A percentile compares a stretch with the other conserved stretches of the same genome.
phyloP scores from a whole-genome alignment of 495 filamentous ascomycete species.

The Antarctomyces pellizariae region DNA sequence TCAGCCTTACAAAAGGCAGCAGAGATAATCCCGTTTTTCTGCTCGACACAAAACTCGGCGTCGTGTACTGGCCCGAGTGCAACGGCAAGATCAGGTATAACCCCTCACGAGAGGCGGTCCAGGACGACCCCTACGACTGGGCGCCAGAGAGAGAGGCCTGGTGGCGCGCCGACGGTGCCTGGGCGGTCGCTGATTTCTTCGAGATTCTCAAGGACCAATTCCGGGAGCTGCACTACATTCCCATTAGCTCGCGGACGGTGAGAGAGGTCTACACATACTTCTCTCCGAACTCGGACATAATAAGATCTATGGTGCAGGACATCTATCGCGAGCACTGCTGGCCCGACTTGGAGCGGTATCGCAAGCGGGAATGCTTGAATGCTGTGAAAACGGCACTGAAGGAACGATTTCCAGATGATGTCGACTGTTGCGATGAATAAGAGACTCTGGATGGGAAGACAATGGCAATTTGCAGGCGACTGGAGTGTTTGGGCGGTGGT shows the following conservation, averaged over 20 bases:
- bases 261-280: conserved; percentile 1
- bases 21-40: conserved; percentile 3
- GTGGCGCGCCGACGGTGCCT: conserved; percentile 5
- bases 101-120: conserved; percentile 1
- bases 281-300: conserved; percentile 2
- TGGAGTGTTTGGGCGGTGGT: too few relatives aligned
- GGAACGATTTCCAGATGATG: too few relatives aligned
- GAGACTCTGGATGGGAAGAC: too few relatives aligned
- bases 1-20: conserved; percentile 5
- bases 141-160: conserved; percentile 5
- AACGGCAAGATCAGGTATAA: not conserved
- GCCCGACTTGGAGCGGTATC: too few relatives aligned
- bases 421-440: too few relatives aligned
- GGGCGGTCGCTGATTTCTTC: conserved; percentile 9
- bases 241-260: conserved; percentile 2
- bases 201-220: conserved; percentile 9
- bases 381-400: too few relatives aligned
- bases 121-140: conserved; percentile 6
- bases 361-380: too few relatives aligned
- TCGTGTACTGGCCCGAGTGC: conserved; percentile 9
- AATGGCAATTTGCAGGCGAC: too few relatives aligned
- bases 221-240: conserved; percentile 4
- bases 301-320: conserved; percentile 7
- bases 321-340: too few relatives aligned
- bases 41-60: conserved; percentile 9